Base-by-base conservation (phyloP, 1,284 basidiomycete genomes). In the Naganishia cerealis region DNA sequence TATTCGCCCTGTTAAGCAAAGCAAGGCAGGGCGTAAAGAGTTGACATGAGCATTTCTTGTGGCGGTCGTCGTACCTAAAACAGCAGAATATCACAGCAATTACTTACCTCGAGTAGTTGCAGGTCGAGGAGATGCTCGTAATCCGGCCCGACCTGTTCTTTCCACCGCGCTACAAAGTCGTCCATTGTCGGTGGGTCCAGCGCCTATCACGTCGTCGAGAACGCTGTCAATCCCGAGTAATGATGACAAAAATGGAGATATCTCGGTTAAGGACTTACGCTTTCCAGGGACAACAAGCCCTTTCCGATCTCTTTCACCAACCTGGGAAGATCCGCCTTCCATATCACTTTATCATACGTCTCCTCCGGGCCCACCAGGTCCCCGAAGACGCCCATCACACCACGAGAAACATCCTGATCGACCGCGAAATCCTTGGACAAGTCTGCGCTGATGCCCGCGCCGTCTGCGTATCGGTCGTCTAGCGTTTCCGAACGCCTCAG, bases 371-470 rank as follows among this genome's bases (percentile, higher is more conserved):
- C 65, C 0, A 58, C 68, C 0, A 88, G 76, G 1, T 81, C 78
- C 3, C 92, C 92, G 73, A 93, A 95, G 86, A 92, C 92, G 0
- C 78, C 76, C 82, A 94, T 86, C 10, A 94, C 83, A 73, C 65
- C 65, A 1, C 12, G 10, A 24, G 93, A 80, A 21, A 92, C 90
- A 73, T 92, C 87, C n/a, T 89, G 87, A 40, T 87, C 83, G 18
- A 87, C 85, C 16, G 94, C 82, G 0, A 86, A 80, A 1, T 83
- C 79, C 1, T 84, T 76, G 29, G 94, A 78, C 9, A 85, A 82
- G 18, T 68, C 66, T 9, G 70, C 29, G 26, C 85, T 82, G 13
- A 87, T 82, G 0, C 85, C 80, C 0, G 83, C 85, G 1, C 84
- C 79, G 3, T 82, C 74, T 71, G 85, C 79, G 13, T 84, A 78